A percentile compares a stretch with the other conserved stretches of the same genome.
Evolutionary conservation across 108 stramenopile species (phyloP).

Genomic region (Schizochytrium sp.): DNA sequence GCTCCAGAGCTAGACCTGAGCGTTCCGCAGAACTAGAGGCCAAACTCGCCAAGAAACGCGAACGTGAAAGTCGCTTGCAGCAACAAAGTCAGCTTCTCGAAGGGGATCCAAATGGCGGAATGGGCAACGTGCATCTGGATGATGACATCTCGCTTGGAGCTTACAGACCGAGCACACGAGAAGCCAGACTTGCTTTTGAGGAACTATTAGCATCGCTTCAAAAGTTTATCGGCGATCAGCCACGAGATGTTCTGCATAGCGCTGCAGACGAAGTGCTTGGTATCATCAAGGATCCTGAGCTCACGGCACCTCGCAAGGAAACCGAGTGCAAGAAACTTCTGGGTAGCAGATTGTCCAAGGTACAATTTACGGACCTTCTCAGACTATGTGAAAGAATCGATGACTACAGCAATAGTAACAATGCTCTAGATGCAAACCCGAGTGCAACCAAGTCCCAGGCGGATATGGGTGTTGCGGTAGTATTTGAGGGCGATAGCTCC

Average conservation of each 20-base stretch:
- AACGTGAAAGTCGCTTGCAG: background rate
- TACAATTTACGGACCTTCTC: conserved; percentile 83
- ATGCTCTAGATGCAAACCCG: conserved; percentile 64
- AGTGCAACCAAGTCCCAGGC: conserved; percentile 72
- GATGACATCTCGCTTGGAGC: conserved; percentile 1
- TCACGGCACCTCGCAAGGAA: conserved; percentile 85
- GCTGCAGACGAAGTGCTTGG: conserved; percentile 92
- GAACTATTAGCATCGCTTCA: conserved; percentile 76
- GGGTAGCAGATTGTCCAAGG: conserved; percentile 81
- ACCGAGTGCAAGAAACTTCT: conserved; percentile 82
- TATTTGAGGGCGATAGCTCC: conserved; percentile 93
- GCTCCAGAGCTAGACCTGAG: background rate
- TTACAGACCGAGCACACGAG: conserved; percentile 83
- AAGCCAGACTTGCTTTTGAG: conserved; percentile 83
- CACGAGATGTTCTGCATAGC: conserved; percentile 85
- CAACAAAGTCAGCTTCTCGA: background rate
- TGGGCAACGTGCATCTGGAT: background rate
- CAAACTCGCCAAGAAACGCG: conserved; percentile 52
- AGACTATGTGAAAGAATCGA: conserved; percentile 75
- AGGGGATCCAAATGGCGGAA: background rate
- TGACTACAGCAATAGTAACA: conserved; percentile 82
- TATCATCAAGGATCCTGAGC: conserved; percentile 82
- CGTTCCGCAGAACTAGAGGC: conserved; percentile 19
- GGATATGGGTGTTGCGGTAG: conserved; percentile 96
- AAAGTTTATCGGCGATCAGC: conserved; percentile 86